Evolutionary conservation across 306 rosid species (phyloP), one percentile per base, ranked within the genome.

Genomic region (Aeschynomene evenia): DNA sequence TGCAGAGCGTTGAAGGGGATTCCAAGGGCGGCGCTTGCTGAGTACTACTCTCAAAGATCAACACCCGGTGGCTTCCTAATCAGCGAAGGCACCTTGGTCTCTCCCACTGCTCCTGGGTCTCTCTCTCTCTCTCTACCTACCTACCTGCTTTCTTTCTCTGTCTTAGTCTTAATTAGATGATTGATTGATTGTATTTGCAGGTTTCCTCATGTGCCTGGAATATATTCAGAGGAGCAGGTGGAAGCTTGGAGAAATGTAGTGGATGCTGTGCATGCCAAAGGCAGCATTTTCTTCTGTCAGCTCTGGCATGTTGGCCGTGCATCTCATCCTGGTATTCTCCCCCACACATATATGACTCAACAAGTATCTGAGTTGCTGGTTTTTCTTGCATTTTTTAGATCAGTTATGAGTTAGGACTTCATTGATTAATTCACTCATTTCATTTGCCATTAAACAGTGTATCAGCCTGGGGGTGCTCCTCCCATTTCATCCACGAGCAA

Each of bases 301-400:
- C 84, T 94, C 7, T 94, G 99, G 95, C 99, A 90, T 48, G 99
- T 91, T 2, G 99, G 99, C 33, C 91, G 97, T 53, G 97, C 97
- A 4, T 91, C 99, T 13, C 97, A 87, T 75, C 77, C 72, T 5
- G 82, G 82, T 78, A 77, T 33, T 13, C 29, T 2, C 23, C 16
- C 9, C 34, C 24, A n/a, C 26, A 16, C 15, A 45, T 7, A 7
- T 8, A 3, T 9, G 1, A 12, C 4, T 24, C 29, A 24, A 1
- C 29, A 37, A 37, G 42, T 37, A 37, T 37, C 14, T 36, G 15
- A 2, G 22, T 7, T 66, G 29, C 7, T 10, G 46, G 1, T 37
- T 34, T 7, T 6, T 34, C 40, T 46, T n/a, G n/a, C n/a, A n/a
- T n/a, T n/a, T 45, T n/a, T n/a, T 2, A 31, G 24, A 1, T 58